phyloP scores from a whole-genome alignment of 768 basidiomycete genomes.

The Dentipellis sp. region DNA sequence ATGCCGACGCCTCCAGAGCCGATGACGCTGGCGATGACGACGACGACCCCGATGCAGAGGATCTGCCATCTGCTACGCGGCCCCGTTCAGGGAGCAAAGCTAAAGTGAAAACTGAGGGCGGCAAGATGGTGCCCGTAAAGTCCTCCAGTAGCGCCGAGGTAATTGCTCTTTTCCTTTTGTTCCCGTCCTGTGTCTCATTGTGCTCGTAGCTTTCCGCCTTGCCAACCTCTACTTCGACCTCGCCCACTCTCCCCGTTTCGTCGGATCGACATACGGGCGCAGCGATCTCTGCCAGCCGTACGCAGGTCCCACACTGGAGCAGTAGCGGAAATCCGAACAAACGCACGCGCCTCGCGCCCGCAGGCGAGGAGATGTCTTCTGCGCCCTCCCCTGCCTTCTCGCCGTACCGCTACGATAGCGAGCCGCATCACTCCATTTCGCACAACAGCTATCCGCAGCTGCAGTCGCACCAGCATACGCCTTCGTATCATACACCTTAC shows the following conservation, averaged over 20 bases:
- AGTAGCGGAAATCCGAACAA: slow-evolving; percentile 4
- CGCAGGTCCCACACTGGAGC: slow-evolving; percentile 5
- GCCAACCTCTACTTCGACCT: slow-evolving; percentile 5
- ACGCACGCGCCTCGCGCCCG: slow-evolving; percentile 1
- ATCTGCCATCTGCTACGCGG: not conserved
- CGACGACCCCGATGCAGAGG: slow-evolving; percentile 13
- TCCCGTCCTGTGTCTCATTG: not conserved
- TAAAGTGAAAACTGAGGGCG: slow-evolving; percentile 10
- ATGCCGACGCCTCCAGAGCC: slow-evolving; percentile 19
- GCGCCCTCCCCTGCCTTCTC: slow-evolving; percentile 2
- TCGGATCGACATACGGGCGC: slow-evolving; percentile 19
- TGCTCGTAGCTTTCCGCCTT: slow-evolving; percentile 16
- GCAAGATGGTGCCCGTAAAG: slow-evolving; percentile 4
- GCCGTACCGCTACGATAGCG: not conserved
- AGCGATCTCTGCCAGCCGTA: slow-evolving; percentile 11
- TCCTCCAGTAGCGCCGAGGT: slow-evolving; percentile 15
- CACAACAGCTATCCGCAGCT: not conserved
- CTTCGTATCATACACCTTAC: not conserved
- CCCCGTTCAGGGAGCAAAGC: slow-evolving; percentile 3
- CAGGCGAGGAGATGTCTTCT: not conserved
- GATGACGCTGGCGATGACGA: slow-evolving; percentile 29
- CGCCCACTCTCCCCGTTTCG: slow-evolving; percentile 19
- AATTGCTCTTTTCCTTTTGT: not conserved
- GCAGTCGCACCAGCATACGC: not conserved
- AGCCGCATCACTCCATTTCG: not conserved